phyloP scores from a whole-genome alignment of 176 grass and related monocot genomes.

The Ananas comosus region DNA sequence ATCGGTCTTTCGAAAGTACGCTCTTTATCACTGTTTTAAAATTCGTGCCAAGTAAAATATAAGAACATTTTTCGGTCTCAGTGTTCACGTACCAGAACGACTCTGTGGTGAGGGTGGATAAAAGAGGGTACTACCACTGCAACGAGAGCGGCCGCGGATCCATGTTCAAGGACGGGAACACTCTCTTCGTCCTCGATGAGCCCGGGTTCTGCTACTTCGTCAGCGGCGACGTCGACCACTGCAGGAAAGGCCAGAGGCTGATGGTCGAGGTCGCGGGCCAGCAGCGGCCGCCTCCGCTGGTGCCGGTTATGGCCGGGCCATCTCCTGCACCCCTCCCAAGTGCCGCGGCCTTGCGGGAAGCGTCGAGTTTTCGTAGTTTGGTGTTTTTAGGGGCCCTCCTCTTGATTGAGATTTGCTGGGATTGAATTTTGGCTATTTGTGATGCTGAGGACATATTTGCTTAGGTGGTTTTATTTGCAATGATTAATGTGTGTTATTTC shows the following conservation, averaged over 20 bases:
- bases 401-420: too few species aligned
- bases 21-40: not conserved
- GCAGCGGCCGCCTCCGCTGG: not conserved
- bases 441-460: too few species aligned
- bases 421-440: too few species aligned
- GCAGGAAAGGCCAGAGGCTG: constrained; percentile 53
- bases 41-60: not conserved
- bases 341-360: not conserved
- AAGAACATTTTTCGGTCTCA: not conserved
- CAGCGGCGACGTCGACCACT: constrained; percentile 46
- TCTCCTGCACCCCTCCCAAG: constrained; percentile 14
- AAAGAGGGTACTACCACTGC: constrained; percentile 78
- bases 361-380: not conserved
- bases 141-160: constrained; percentile 25
- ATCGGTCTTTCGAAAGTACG: not conserved
- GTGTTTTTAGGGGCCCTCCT: not conserved
- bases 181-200: constrained; percentile 34
- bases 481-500: too few species aligned
- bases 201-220: constrained; percentile 53
- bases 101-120: constrained; percentile 47
- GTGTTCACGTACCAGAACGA: constrained; percentile 86
- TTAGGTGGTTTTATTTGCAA: too few species aligned
- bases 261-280: constrained; percentile 30
- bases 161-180: constrained; percentile 40
- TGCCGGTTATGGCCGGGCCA: not conserved